These are phyloP conservation scores for Peltaster fructicola DNA, from an alignment of 2,329 filamentous ascomycete species.

Conservation along the genomic window DNA sequence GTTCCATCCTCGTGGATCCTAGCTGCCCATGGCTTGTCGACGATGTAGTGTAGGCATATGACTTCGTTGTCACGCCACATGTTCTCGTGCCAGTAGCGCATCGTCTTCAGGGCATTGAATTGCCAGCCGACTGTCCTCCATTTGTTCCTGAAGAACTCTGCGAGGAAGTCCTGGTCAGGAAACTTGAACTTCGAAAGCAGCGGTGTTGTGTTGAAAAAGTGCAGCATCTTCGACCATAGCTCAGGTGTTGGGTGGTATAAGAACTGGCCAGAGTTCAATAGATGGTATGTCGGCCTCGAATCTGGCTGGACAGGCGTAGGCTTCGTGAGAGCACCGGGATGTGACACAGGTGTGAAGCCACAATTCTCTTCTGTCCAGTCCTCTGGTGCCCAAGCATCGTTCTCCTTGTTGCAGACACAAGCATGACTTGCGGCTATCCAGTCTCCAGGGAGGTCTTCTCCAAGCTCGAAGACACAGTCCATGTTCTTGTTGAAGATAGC, in stretches of 20 bases:
- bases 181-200: slow-evolving; percentile 29
- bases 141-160: slow-evolving; percentile 27
- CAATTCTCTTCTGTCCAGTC: slow-evolving; percentile 33
- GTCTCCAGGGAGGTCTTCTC: slow-evolving; percentile 19
- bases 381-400: slow-evolving; percentile 32
- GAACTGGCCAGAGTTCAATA: slow-evolving; percentile 36
- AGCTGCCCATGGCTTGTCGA: slow-evolving; percentile 37
- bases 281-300: slow-evolving; percentile 22
- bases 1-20: slow-evolving; percentile 24
- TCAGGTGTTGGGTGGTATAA: slow-evolving; percentile 27
- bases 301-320: slow-evolving; percentile 19
- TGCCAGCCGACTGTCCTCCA: slow-evolving; percentile 32
- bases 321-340: slow-evolving; percentile 19
- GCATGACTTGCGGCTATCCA: slow-evolving; percentile 33
- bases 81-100: slow-evolving; percentile 33
- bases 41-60: slow-evolving; percentile 34
- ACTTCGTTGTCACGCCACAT: slow-evolving; percentile 34
- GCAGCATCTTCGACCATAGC: slow-evolving; percentile 24
- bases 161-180: slow-evolving; percentile 37
- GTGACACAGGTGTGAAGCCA: slow-evolving; percentile 26
- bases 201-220: slow-evolving; percentile 23
- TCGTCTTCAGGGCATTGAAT: slow-evolving; percentile 37
- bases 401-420: slow-evolving; percentile 35
- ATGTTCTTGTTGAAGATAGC: slow-evolving; percentile 25
- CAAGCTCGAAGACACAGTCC: slow-evolving; percentile 27